Conservation (phyloP, 1,139 yeast species). For the Maudiozyma humilis region DNA sequence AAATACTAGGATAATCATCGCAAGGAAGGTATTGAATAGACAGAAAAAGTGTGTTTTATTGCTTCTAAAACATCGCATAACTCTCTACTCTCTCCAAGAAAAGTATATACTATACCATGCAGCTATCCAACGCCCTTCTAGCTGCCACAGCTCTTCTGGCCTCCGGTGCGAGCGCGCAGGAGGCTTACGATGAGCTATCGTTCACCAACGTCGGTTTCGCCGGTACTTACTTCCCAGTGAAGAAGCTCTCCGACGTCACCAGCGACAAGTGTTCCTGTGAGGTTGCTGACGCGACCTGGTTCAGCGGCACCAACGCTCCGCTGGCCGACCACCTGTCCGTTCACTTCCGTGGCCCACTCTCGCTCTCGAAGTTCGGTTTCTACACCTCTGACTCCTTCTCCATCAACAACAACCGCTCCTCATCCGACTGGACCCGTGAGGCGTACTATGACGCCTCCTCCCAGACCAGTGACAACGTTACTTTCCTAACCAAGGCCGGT, state of each 20-base stretch:
- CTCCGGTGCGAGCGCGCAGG: slow-evolving; percentile 1
- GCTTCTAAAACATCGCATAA: too few relatives aligned
- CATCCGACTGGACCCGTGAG: slow-evolving; percentile 38
- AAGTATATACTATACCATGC: not conserved
- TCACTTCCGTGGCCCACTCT: slow-evolving; percentile 72
- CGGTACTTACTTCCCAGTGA: slow-evolving; percentile 57
- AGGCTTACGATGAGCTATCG: slow-evolving; percentile 37
- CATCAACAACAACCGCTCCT: slow-evolving; percentile 25
- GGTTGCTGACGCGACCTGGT: slow-evolving; percentile 34
- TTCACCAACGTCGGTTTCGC: slow-evolving; percentile 58
- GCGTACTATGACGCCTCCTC: slow-evolving; percentile 38
- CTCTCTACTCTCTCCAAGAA: too few relatives aligned
- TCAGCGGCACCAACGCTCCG: slow-evolving; percentile 60
- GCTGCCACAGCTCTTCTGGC: slow-evolving; percentile 1
- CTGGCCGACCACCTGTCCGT: slow-evolving; percentile 64
- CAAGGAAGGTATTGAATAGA: too few relatives aligned
- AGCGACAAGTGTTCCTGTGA: slow-evolving; percentile 48
- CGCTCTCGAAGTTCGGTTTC: slow-evolving; percentile 55
- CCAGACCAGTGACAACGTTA: slow-evolving; percentile 46
- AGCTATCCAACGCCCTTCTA: slow-evolving; percentile 1
- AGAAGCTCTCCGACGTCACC: slow-evolving; percentile 40
- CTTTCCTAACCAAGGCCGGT: slow-evolving; percentile 52
- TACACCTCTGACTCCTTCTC: slow-evolving; percentile 38
- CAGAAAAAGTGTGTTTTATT: too few relatives aligned
- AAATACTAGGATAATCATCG: too few relatives aligned